Evolutionary conservation across 164 flowering plant genomes (phyloP).

Genomic region (Chloranthus sessilifolius): DNA sequence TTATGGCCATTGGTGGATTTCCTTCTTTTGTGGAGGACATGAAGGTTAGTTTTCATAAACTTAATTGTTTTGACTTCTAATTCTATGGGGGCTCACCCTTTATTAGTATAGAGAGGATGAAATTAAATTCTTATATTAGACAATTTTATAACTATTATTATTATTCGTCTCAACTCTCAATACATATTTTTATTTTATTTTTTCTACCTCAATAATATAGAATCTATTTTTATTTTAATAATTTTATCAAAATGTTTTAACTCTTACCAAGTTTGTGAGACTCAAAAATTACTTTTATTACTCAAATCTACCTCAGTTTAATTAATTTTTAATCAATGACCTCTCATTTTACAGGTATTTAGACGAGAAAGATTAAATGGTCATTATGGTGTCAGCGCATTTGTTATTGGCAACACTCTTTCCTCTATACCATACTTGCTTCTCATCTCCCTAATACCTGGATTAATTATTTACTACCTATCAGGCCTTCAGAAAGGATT

Average conservation of each 20-base stretch:
- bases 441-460: conserved; percentile 39
- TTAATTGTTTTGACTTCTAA: too few species aligned
- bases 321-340: background rate
- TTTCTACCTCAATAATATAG: background rate
- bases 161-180: too few species aligned
- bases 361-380: conserved; percentile 51
- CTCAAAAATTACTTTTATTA: too few species aligned
- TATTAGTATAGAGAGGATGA: too few species aligned
- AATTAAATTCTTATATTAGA: too few species aligned
- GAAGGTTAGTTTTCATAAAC: conserved; percentile 24
- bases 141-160: too few species aligned
- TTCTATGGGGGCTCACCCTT: too few species aligned
- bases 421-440: conserved; percentile 56
- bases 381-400: conserved; percentile 49
- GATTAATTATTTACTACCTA: conserved; percentile 41
- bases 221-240: background rate
- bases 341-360: conserved; percentile 28
- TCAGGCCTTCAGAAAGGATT: conserved; percentile 32
- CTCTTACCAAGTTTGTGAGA: too few species aligned
- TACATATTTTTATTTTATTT: background rate
- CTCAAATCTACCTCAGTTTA: too few species aligned
- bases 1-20: conserved; percentile 54
- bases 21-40: conserved; percentile 56
- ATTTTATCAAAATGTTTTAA: too few species aligned
- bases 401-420: conserved; percentile 47